Conservation (phyloP, 2,329 filamentous ascomycete species). For the Trichoderma harzianum region DNA sequence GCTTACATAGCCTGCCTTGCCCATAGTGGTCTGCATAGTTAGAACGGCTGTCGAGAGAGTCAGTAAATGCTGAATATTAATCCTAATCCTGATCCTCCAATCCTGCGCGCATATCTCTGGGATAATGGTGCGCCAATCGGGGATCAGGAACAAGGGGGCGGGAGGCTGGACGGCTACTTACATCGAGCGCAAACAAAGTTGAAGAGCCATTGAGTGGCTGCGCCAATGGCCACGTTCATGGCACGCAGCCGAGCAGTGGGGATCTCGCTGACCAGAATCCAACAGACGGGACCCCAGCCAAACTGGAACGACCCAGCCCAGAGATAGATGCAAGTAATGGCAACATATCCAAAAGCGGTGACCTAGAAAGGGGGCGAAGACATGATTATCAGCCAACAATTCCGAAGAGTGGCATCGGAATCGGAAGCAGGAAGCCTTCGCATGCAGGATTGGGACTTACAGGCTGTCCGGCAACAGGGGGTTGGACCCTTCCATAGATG, state of each 20-base stretch:
- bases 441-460: conserved; percentile 29
- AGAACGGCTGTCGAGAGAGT: conserved; percentile 47
- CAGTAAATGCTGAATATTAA: not conserved
- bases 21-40: conserved; percentile 60
- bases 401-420: not conserved
- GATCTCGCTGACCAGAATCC: conserved; percentile 69
- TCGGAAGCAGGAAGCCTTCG: not conserved
- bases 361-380: conserved; percentile 34
- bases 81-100: not conserved
- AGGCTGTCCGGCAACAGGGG: conserved; percentile 49
- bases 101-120: not conserved
- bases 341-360: conserved; percentile 65
- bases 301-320: conserved; percentile 69
- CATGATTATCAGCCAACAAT: not conserved
- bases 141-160: not conserved
- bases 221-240: conserved; percentile 65
- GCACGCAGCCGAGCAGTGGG: conserved; percentile 63
- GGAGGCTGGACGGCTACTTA: conserved; percentile 20
- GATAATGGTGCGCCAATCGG: not conserved
- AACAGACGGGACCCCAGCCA: conserved; percentile 68
- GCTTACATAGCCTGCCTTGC: conserved; percentile 40
- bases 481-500: conserved; percentile 63
- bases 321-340: conserved; percentile 68
- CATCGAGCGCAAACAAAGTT: conserved; percentile 68
- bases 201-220: conserved; percentile 70